Evolutionary conservation across 306 rosid genomes (phyloP).

Genomic region (Glycine latifolia): DNA sequence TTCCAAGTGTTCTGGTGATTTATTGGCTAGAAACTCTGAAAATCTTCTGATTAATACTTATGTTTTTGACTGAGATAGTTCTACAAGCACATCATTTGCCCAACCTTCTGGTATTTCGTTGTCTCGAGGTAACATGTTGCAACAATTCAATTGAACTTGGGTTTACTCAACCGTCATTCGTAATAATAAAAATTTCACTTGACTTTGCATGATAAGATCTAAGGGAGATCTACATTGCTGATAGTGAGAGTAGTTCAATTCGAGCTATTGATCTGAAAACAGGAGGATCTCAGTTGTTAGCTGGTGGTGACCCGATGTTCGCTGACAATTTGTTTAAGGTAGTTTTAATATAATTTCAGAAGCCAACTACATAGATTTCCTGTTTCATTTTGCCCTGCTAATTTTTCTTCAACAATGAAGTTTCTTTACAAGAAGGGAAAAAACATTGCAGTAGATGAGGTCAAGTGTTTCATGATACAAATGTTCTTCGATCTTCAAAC

Average conservation of each 20-base stretch:
- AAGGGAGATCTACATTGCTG: constrained; percentile 77
- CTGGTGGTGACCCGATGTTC: constrained; percentile 86
- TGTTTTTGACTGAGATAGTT: constrained; percentile 57
- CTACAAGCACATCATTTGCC: constrained; percentile 85
- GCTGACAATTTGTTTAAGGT: constrained; percentile 92
- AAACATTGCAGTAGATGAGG: constrained; percentile 1
- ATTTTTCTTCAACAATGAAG: constrained; percentile 18
- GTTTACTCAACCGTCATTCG: constrained; percentile 27
- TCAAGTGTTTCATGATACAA: constrained; percentile 13
- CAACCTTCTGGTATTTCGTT: constrained; percentile 96
- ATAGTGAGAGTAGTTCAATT: constrained; percentile 98
- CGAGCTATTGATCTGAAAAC: constrained; percentile 81
- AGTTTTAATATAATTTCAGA: constrained; percentile 42
- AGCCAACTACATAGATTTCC: constrained; percentile 24
- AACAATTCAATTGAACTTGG: constrained; percentile 40
- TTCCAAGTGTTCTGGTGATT: constrained; percentile 21
- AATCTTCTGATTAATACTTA: constrained; percentile 34
- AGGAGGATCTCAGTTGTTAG: constrained; percentile 88
- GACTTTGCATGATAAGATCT: constrained; percentile 59
- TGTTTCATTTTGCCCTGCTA: constrained; percentile 3
- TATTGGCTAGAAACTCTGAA: constrained; percentile 29
- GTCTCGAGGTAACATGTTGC: constrained; percentile 74
- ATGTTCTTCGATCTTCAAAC: constrained; percentile 20
- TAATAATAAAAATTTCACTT: constrained; percentile 35
- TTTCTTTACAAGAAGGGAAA: constrained; percentile 25